These are phyloP conservation scores for Wickerhamomyces subpelliculosus DNA, from an alignment of 805 yeast species.

Conservation along the genomic window DNA sequence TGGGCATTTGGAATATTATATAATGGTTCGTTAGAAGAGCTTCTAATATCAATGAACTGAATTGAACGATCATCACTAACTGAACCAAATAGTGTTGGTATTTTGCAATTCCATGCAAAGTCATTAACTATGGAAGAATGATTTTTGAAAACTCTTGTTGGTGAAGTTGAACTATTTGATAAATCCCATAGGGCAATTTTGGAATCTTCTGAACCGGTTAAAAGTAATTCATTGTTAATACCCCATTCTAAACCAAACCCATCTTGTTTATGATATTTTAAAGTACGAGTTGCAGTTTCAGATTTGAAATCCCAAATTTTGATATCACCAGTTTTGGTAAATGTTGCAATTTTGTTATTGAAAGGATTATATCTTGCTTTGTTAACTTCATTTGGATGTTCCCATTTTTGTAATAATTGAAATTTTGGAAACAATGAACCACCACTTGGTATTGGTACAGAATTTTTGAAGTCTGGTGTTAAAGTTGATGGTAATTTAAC, in stretches of 20 bases:
- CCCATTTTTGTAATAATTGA: conserved; percentile 33
- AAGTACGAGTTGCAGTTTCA: conserved; percentile 19
- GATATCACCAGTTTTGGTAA: conserved; percentile 36
- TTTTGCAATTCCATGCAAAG: conserved; percentile 46
- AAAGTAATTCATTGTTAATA: conserved; percentile 35
- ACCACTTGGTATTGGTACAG: conserved; percentile 23
- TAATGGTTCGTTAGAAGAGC: conserved; percentile 24
- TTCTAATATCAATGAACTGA: conserved; percentile 54
- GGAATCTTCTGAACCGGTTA: conserved; percentile 62
- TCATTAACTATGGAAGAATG: conserved; percentile 63
- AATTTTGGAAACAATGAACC: conserved; percentile 33
- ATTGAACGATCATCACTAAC: conserved; percentile 62
- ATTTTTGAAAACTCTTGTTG: conserved; percentile 35
- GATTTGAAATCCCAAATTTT: conserved; percentile 31
- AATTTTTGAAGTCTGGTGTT: conserved; percentile 23
- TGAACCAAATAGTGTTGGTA: conserved; percentile 50
- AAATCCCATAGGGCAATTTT: conserved; percentile 70
- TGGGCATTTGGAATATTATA: conserved; percentile 44
- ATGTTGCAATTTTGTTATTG: conserved; percentile 18
- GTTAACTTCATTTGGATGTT: conserved; percentile 57
- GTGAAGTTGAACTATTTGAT: conserved; percentile 25
- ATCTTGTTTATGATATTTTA: conserved; percentile 53
- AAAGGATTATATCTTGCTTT: conserved; percentile 40
- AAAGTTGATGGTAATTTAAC: conserved; percentile 37
- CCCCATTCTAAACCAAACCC: conserved; percentile 75